Evolutionary conservation across 2,329 filamentous ascomycete species (phyloP), one percentile per base, ranked within the genome.

Genomic region (Alternaria metachromatica): DNA sequence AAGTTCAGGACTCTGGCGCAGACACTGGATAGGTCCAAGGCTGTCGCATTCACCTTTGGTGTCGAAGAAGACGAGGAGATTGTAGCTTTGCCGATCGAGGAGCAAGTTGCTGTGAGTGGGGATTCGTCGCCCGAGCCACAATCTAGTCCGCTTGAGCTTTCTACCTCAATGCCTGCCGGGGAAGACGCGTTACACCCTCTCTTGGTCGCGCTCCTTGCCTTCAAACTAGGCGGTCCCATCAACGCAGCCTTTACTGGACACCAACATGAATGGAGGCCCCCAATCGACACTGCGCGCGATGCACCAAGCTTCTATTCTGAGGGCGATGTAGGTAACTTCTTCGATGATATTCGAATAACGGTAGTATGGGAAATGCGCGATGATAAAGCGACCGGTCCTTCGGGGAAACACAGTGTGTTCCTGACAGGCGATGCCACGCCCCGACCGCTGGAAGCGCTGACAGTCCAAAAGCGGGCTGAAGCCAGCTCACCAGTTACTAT

Each of bases 161-260:
- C 33, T 26, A 26, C 9, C 3, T 33, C 30, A 12, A 23, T 51
- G n/a, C 12, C 23, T 20, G n/a, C 7, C 23, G 7, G 9, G 9
- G 9, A 50, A 25, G 21, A 44, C 18, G 5, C 64, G 3, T 13
- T 65, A 8, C 66, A 69, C 33, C 66, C 66, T 9, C 50, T 69
- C 2, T 50, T 44, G 20, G 46, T 67, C 12, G 64, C 63, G 13
- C 55, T 69, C 12, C 21, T 69, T 12, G 62, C 66, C 3, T 71
- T 58, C 53, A 56, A 50, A 11, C 41, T 66, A 23, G 68, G 66
- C 15, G 66, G 66, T 18, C 63, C 66, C 2, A 44, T 71, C 48
- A 67, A 64, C 28, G 66, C 63, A 33, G 58, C 64, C 20, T 58
- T 61, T 28, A 66, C 62, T 18, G 49, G 57, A 15, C 55, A 57